Percentiles rank a stretch among this genome's conserved stretches.
Conservation (phyloP, 441 rosid species). For the Rhodomyrtus psidioides region DNA sequence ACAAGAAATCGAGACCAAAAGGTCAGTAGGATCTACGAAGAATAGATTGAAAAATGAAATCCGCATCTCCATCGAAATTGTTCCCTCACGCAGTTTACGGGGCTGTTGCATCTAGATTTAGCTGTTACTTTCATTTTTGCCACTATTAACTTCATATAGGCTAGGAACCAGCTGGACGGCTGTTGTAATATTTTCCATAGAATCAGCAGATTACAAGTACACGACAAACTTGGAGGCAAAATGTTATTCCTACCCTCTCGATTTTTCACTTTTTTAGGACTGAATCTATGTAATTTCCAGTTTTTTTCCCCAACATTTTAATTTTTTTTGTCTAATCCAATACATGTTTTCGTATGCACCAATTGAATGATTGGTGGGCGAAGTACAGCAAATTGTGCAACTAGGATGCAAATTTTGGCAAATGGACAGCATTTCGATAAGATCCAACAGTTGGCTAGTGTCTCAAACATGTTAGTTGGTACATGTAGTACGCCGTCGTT, state of each 20-base stretch:
- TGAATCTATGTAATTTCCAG: not conserved
- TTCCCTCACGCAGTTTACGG: not conserved
- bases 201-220: not conserved
- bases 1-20: not conserved
- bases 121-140: not conserved
- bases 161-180: not conserved
- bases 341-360: not conserved
- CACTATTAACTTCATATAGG: not conserved
- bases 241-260: not conserved
- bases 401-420: not conserved
- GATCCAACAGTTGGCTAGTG: not conserved
- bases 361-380: not conserved
- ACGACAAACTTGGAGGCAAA: not conserved
- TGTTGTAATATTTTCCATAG: not conserved
- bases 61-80: not conserved
- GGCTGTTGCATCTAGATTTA: not conserved
- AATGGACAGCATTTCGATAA: not conserved
- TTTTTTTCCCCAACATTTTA: not conserved
- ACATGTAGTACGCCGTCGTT: too few species aligned
- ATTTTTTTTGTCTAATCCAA: not conserved
- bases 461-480: not conserved
- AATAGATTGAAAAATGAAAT: not conserved
- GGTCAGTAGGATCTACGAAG: not conserved
- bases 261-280: not conserved
- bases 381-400: not conserved